A percentile compares a stretch with the other conserved stretches of the same genome.
phyloP scores from a whole-genome alignment of 1,284 basidiomycete species.

The Sporisorium scitamineum region DNA sequence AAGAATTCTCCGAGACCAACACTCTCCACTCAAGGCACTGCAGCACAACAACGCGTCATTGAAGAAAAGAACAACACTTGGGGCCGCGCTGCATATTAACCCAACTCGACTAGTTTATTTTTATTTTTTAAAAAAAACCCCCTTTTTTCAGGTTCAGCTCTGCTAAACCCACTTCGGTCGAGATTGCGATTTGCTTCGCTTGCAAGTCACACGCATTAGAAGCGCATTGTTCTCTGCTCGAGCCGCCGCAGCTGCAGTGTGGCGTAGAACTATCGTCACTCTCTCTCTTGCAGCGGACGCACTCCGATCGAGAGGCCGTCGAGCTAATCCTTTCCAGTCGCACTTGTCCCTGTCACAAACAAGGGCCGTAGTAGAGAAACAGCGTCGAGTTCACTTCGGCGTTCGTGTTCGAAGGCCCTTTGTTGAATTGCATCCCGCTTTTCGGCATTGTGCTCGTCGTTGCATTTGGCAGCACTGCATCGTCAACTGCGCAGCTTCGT shows the following conservation, averaged over 20 bases:
- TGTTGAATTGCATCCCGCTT: neutral
- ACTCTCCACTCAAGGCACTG: conserved; percentile 1
- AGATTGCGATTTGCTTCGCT: conserved; percentile 4
- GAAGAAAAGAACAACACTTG: conserved; percentile 34
- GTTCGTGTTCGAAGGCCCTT: no score
- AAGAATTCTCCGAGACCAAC: conserved; percentile 25
- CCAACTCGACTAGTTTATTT: neutral
- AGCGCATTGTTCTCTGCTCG: neutral
- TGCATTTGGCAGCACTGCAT: neutral
- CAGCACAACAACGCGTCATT: conserved; percentile 18
- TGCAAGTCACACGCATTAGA: neutral
- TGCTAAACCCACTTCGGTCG: neutral
- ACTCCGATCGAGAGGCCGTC: no score
- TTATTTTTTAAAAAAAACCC: no score
- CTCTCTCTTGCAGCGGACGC: no score
- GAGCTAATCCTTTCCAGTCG: neutral
- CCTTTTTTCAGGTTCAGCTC: conserved; percentile 25
- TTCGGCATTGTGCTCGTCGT: neutral
- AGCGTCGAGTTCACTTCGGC: no score
- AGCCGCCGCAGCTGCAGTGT: conserved; percentile 2
- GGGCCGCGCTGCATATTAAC: neutral
- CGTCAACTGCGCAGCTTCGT: conserved; percentile 11
- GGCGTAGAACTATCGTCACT: conserved; percentile 1
- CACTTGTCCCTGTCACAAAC: neutral
- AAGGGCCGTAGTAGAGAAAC: neutral